Evolutionary conservation across 2,329 filamentous ascomycete genomes (phyloP).

Genomic region (Sclerotinia minor): DNA sequence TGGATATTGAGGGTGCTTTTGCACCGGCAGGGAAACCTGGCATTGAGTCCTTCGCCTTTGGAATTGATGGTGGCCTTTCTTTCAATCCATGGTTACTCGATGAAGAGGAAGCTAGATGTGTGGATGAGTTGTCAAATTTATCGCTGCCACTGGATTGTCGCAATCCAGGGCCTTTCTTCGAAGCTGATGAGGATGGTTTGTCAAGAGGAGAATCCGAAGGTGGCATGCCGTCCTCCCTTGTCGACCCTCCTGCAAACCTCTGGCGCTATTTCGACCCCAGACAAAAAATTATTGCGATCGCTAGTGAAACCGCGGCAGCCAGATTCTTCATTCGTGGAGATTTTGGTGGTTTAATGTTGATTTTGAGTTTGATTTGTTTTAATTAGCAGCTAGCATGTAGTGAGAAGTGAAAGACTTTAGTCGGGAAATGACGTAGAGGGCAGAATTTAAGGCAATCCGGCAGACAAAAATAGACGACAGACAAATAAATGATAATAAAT

Average conservation of each 20-base stretch:
- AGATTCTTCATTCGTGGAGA: constrained; percentile 24
- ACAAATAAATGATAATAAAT: neutral
- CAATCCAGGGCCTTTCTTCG: constrained; percentile 31
- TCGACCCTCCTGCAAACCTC: constrained; percentile 21
- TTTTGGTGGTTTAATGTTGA: constrained; percentile 5
- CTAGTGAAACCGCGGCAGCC: constrained; percentile 19
- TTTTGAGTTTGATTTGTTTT: constrained; percentile 16
- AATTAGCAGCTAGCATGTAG: constrained; percentile 1
- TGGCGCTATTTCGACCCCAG: constrained; percentile 26
- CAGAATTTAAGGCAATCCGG: constrained; percentile 15
- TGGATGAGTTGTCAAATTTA: constrained; percentile 26
- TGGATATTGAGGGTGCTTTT: constrained; percentile 30
- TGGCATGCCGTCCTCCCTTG: constrained; percentile 36
- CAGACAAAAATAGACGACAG: constrained; percentile 10
- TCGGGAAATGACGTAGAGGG: constrained; percentile 20
- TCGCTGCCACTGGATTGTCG: constrained; percentile 35
- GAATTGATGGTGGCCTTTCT: constrained; percentile 24
- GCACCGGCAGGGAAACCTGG: constrained; percentile 32
- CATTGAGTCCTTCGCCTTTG: constrained; percentile 35
- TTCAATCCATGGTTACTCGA: constrained; percentile 39
- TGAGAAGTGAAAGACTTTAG: constrained; percentile 18
- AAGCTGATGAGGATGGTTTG: constrained; percentile 34
- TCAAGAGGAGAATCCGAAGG: constrained; percentile 41
- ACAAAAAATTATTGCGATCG: constrained; percentile 22
- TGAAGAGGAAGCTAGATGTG: constrained; percentile 28